Percentiles rank a stretch among this genome's conserved stretches.
Conservation (phyloP, 306 rosid genomes). For the Castanea mollissima region DNA sequence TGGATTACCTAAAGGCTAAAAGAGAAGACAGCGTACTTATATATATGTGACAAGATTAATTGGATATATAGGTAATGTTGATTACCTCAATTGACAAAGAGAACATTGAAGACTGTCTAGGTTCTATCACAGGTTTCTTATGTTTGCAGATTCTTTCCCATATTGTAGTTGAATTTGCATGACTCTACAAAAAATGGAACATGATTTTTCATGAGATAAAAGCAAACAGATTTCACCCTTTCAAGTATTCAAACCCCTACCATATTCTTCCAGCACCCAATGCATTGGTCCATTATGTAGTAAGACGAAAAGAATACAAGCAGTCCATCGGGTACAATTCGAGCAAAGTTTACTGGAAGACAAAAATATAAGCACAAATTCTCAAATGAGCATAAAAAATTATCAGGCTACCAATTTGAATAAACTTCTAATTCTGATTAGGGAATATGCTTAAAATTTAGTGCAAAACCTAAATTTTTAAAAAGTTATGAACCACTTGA, state of each 20-base stretch:
- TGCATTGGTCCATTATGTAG: constrained; percentile 87
- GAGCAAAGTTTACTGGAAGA: constrained; percentile 85
- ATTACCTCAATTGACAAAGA: constrained; percentile 74
- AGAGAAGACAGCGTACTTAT: constrained; percentile 16
- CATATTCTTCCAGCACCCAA: constrained; percentile 73
- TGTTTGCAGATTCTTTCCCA: constrained; percentile 94
- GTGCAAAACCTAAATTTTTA: not conserved
- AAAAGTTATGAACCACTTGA: not conserved
- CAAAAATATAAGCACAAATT: constrained; percentile 22
- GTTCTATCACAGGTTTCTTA: constrained; percentile 94
- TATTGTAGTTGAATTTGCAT: constrained; percentile 65
- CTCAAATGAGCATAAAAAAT: constrained; percentile 10
- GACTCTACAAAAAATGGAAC: constrained; percentile 47
- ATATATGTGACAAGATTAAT: constrained; percentile 16
- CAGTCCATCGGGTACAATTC: constrained; percentile 94
- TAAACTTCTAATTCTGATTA: not conserved
- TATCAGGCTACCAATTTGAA: not conserved
- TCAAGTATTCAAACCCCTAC: constrained; percentile 40
- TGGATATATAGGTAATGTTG: constrained; percentile 14
- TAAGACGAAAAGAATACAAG: constrained; percentile 95
- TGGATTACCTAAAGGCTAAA: constrained; percentile 13
- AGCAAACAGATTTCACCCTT: constrained; percentile 24
- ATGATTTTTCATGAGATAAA: constrained; percentile 12
- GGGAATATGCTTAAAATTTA: not conserved
- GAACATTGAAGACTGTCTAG: constrained; percentile 85